phyloP scores from a whole-genome alignment of 1,139 yeast species.

The Kodamaea sp. region DNA sequence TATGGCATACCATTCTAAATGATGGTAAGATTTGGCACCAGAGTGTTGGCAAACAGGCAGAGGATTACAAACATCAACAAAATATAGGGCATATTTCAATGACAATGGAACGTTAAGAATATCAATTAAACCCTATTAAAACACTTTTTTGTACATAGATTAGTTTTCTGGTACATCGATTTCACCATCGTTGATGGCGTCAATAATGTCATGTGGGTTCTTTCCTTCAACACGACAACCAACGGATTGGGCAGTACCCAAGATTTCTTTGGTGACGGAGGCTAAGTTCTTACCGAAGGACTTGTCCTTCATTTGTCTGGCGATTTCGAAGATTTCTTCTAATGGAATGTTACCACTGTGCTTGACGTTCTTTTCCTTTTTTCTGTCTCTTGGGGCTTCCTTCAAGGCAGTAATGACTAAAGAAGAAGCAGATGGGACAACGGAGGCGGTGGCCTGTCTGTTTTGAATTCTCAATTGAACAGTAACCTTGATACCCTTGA shows the following conservation, averaged over 20 bases:
- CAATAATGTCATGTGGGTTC: conserved; percentile 99
- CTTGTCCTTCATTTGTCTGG: conserved; percentile 96
- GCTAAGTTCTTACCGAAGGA: conserved; percentile 97
- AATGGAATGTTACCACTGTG: conserved; percentile 99
- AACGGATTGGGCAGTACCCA: conserved; percentile 99
- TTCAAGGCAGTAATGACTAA: conserved; percentile 98
- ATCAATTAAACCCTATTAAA: conserved; percentile 38
- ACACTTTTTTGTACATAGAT: conserved; percentile 39
- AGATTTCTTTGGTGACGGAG: conserved; percentile 97
- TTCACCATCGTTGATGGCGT: conserved; percentile 97
- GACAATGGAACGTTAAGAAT: conserved; percentile 15
- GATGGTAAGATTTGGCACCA: conserved; percentile 61
- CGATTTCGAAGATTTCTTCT: conserved; percentile 95
- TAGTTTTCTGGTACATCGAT: conserved; percentile 88
- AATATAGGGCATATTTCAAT: neutral
- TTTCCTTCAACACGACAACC: conserved; percentile 99
- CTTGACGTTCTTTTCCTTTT: conserved; percentile 99
- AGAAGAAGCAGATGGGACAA: conserved; percentile 99
- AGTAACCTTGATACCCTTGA: conserved; percentile 99
- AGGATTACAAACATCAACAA: conserved; percentile 1
- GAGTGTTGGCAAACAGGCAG: conserved; percentile 22
- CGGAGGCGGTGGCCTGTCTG: conserved; percentile 99
- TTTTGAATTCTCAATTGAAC: conserved; percentile 98
- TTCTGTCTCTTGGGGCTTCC: conserved; percentile 99
- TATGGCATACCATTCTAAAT: conserved; percentile 40